A percentile compares a stretch with the other conserved stretches of the same genome.
Evolutionary conservation across 305 asterid genomes (phyloP).

Genomic region (Rubia balearica): DNA sequence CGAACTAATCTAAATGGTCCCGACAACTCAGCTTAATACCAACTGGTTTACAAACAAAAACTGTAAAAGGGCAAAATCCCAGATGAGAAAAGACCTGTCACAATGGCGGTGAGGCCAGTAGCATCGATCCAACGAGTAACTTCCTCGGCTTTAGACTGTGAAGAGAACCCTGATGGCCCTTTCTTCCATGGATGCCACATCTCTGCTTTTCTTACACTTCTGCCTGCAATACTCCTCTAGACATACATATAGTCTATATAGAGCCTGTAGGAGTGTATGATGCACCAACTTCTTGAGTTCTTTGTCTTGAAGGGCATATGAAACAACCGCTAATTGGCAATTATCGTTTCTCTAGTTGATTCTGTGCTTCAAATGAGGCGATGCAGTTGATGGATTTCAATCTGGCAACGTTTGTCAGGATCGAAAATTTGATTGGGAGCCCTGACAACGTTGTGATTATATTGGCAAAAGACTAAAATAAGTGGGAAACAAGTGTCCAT

Average conservation of each 20-base stretch:
- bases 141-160: conserved; percentile 58
- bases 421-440: not conserved
- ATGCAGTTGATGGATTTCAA: not conserved
- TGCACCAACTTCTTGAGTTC: not conserved
- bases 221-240: not conserved
- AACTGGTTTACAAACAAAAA: not conserved
- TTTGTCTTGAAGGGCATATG: not conserved
- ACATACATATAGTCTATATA: not conserved
- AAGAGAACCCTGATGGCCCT: conserved; percentile 60
- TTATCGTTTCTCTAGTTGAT: not conserved
- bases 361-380: not conserved
- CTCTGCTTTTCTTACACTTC: not conserved
- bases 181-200: conserved; percentile 48
- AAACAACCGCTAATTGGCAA: not conserved
- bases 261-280: not conserved
- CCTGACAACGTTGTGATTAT: not conserved
- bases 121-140: conserved; percentile 68
- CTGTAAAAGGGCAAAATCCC: not conserved
- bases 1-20: not conserved
- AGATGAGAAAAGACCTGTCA: not conserved
- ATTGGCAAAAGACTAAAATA: too few relatives aligned
- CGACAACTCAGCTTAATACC: not conserved
- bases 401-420: not conserved
- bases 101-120: conserved; percentile 65
- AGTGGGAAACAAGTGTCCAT: too few relatives aligned